These are phyloP conservation scores for Fusarium nodosum DNA, from an alignment of 2,329 filamentous ascomycete genomes.

Conservation along the genomic window DNA sequence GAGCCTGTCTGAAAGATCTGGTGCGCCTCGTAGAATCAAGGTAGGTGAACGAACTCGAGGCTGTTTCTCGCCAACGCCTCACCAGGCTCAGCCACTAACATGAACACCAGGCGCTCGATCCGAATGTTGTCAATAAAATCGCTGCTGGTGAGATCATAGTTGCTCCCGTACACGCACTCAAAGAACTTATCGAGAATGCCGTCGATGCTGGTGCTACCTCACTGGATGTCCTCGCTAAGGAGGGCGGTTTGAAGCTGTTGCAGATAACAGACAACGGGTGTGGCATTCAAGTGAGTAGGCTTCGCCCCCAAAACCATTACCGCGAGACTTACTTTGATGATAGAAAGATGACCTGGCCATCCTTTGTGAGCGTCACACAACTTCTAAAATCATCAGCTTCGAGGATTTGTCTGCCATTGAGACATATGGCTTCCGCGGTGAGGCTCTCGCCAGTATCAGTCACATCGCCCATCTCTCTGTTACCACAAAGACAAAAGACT, in stretches of 20 bases:
- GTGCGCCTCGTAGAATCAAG: slow-evolving; percentile 64
- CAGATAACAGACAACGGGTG: slow-evolving; percentile 98
- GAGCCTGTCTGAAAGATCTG: slow-evolving; percentile 54
- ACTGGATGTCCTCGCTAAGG: slow-evolving; percentile 91
- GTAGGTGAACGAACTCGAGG: slow-evolving; percentile 51
- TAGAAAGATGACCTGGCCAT: slow-evolving; percentile 93
- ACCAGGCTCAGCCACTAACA: slow-evolving; percentile 19
- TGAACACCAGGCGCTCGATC: slow-evolving; percentile 79
- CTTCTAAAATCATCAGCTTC: slow-evolving; percentile 93
- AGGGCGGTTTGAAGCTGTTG: slow-evolving; percentile 92
- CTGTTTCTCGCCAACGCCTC: slow-evolving; percentile 8
- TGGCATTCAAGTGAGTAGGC: slow-evolving; percentile 81
- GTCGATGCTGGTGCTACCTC: slow-evolving; percentile 96
- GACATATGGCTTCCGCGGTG: slow-evolving; percentile 97
- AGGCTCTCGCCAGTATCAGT: slow-evolving; percentile 96
- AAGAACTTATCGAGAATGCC: slow-evolving; percentile 96
- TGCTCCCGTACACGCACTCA: slow-evolving; percentile 93
- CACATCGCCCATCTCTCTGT: slow-evolving; percentile 97
- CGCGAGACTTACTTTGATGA: slow-evolving; percentile 29
- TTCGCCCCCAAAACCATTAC: not conserved
- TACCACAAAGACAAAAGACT: slow-evolving; percentile 92
- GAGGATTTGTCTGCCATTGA: slow-evolving; percentile 91
- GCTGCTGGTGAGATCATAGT: slow-evolving; percentile 98
- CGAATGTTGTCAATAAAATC: slow-evolving; percentile 98
- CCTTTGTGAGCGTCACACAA: slow-evolving; percentile 95